These are phyloP conservation scores for Solanum lycopersicoides DNA, from an alignment of 257 asterid species.

Conservation along the genomic window DNA sequence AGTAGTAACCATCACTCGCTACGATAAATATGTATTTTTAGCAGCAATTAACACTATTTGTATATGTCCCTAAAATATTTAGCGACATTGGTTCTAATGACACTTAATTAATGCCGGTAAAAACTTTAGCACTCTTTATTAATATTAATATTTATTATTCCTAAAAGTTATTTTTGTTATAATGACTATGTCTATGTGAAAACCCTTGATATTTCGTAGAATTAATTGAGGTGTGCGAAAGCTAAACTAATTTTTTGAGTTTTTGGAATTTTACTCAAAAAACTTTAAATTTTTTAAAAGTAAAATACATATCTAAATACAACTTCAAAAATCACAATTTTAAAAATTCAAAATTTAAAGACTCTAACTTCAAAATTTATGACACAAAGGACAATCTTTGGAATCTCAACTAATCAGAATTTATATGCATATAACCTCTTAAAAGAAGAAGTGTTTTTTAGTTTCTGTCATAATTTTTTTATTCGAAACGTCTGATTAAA, in stretches of 20 bases:
- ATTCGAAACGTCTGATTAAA: background rate
- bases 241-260: background rate
- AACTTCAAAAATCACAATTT: background rate
- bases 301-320: too few species aligned
- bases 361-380: background rate
- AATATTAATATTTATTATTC: too few species aligned
- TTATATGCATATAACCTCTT: background rate
- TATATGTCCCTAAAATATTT: too few species aligned
- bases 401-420: background rate
- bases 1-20: background rate
- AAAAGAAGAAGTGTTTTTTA: background rate
- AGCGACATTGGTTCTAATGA: too few species aligned
- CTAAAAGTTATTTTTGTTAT: too few species aligned
- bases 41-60: fast-evolving
- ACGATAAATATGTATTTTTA: too few species aligned
- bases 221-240: background rate
- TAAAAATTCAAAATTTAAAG: too few species aligned
- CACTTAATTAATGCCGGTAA: too few species aligned
- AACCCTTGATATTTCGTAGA: background rate
- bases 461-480: background rate
- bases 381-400: background rate
- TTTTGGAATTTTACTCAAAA: fast-evolving
- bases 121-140: too few species aligned
- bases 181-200: background rate
- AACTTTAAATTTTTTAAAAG: too few species aligned